Base-by-base conservation (phyloP, 75 land plant genomes). In the Ceratopteris richardii region DNA sequence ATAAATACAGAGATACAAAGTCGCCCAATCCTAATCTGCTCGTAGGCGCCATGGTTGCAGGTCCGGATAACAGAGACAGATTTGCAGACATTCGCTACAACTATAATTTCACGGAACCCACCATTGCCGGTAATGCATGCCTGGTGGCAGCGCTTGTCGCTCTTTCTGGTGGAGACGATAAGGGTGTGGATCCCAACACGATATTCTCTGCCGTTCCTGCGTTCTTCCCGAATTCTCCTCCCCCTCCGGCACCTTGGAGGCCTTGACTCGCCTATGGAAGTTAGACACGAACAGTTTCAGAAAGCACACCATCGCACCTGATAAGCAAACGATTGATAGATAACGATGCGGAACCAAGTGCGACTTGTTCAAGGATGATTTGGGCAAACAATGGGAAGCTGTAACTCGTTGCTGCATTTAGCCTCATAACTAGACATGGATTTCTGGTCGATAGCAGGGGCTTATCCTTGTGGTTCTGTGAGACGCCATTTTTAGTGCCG, bases 151-250 rank as follows among this genome's bases (percentile, higher is more conserved):
- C 97, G 2, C 76, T 91, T 20, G 77, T 71, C 7, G 77, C 97
- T 0, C 66, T 91, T n/a, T 84, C 95, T 0, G 57, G 56, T 25
- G 70, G 59, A 10, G 80, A 66, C 21, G 77, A 68, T 39, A 60
- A 66, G 4, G 71, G 71, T 37, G 69, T 91, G 58, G 85, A 87
- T 68, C 63, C 66, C 56, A 83, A 86, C 66, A 65, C 80, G 39
- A 86, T 90, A n/a, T 91, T 86, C 60, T 65, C 84, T 22, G 88
- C 74, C 0, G 73, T 91, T 39, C 92, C 97, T 1, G 88, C 85
- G 1, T 29, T 79, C 37, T 81, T 54, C 48, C 81, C 82, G 0
- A 0, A 30, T 2, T 24, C 69, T 1, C 88, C 97, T 13, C 97
- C 91, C 0, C 91, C 97, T 0, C 83, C 91, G 0, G 56, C 92